Percentiles rank a stretch among this genome's conserved stretches.
These are phyloP conservation scores for Amauroascus niger DNA, from an alignment of 2,329 filamentous ascomycete species.

Conservation along the genomic window DNA sequence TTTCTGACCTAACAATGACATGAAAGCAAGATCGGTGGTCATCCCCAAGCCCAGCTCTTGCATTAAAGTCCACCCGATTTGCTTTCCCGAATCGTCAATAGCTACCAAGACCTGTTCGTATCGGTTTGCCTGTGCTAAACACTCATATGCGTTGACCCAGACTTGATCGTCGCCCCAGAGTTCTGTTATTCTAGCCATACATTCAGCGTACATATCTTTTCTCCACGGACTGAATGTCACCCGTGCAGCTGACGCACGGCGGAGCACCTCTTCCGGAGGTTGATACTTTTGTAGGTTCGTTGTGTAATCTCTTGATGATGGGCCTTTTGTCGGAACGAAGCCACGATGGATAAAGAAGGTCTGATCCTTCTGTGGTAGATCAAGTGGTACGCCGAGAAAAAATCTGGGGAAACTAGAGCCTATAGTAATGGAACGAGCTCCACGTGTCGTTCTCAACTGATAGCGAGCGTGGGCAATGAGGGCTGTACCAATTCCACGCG, in stretches of 20 bases:
- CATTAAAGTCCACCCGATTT: conserved; percentile 42
- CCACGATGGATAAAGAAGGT: conserved; percentile 38
- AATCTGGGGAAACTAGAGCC: conserved; percentile 36
- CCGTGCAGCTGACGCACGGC: conserved; percentile 22
- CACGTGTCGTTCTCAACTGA: conserved; percentile 5
- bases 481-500: conserved; percentile 20
- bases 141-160: conserved; percentile 36
- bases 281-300: conserved; percentile 31
- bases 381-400: conserved; percentile 38
- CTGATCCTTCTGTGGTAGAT: conserved; percentile 28
- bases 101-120: conserved; percentile 37
- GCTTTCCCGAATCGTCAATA: conserved; percentile 30
- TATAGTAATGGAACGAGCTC: conserved; percentile 18
- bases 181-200: conserved; percentile 15
- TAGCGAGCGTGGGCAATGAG: conserved; percentile 13
- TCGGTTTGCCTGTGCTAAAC: conserved; percentile 28
- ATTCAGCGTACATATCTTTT: conserved; percentile 14
- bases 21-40: conserved; percentile 34
- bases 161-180: conserved; percentile 23
- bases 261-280: conserved; percentile 29
- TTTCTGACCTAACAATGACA: conserved; percentile 31
- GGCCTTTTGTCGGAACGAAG: conserved; percentile 24
- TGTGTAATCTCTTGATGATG: conserved; percentile 33
- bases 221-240: conserved; percentile 16
- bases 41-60: conserved; percentile 26